Conservation (phyloP, 2,329 filamentous ascomycete genomes). For the Ophiostoma montium region DNA sequence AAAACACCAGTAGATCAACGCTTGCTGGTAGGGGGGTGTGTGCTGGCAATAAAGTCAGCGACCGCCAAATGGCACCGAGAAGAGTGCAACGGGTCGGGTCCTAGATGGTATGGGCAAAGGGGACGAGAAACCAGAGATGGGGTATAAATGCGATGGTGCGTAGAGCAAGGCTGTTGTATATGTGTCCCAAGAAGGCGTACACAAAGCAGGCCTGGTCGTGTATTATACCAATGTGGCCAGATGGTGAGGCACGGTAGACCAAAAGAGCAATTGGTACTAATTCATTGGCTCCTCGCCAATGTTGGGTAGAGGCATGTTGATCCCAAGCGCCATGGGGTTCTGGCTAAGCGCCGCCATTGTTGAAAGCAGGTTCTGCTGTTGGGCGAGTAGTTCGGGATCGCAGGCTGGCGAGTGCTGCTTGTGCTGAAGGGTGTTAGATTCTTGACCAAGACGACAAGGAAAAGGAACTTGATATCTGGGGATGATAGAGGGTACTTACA, state of each 20-base stretch:
- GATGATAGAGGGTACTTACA: conserved; percentile 30
- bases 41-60: too few species aligned
- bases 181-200: not conserved
- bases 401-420: conserved; percentile 77
- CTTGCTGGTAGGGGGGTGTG: too few species aligned
- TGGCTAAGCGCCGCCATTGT: conserved; percentile 19
- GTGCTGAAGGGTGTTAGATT: conserved; percentile 36
- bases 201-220: not conserved
- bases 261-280: conserved; percentile 4
- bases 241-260: too few species aligned
- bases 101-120: not conserved
- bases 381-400: conserved; percentile 59
- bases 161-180: not conserved
- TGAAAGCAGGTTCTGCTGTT: conserved; percentile 23
- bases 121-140: not conserved
- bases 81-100: not conserved
- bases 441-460: not conserved
- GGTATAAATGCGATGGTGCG: conserved; percentile 1
- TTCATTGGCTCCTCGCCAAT: conserved; percentile 30
- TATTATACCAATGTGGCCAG: not conserved
- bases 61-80: not conserved
- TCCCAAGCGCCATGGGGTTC: conserved; percentile 19
- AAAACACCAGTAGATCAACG: too few species aligned
- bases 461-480: too few species aligned
- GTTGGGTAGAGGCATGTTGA: conserved; percentile 21